These are phyloP conservation scores for Solanum virginianum DNA, from an alignment of 257 asterid genomes.

Conservation along the genomic window DNA sequence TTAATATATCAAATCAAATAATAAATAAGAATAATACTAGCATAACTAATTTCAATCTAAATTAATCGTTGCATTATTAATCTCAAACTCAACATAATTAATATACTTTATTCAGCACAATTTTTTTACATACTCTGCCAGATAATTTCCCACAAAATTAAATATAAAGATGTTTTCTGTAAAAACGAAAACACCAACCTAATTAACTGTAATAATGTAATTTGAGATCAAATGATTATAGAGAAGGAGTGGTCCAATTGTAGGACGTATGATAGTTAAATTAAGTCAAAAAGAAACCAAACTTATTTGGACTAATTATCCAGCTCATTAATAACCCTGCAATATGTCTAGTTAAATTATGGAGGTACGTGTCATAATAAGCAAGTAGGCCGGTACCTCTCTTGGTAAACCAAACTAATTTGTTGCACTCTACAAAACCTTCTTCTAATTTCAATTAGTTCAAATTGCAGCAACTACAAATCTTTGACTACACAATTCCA, in stretches of 20 bases:
- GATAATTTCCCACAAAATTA: background rate
- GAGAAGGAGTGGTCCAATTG: background rate
- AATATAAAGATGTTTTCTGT: background rate
- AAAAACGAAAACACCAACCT: background rate
- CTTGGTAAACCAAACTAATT: background rate
- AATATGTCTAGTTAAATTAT: background rate
- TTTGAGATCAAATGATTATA: background rate
- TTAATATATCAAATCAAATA: background rate
- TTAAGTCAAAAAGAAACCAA: background rate
- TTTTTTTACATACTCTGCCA: background rate
- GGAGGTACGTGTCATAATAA: background rate
- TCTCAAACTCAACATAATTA: background rate
- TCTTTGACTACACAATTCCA: background rate
- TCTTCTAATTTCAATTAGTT: background rate
- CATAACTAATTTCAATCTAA: background rate
- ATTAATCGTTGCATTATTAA: background rate
- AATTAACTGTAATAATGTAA: background rate
- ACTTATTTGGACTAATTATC: background rate
- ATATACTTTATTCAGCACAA: background rate
- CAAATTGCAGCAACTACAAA: background rate
- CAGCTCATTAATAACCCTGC: background rate
- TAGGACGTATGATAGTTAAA: background rate
- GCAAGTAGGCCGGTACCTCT: background rate
- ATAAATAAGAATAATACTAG: accelerated
- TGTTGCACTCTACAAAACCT: background rate